phyloP scores from a whole-genome alignment of 768 basidiomycete genomes.

The Rubroboletus satanas region DNA sequence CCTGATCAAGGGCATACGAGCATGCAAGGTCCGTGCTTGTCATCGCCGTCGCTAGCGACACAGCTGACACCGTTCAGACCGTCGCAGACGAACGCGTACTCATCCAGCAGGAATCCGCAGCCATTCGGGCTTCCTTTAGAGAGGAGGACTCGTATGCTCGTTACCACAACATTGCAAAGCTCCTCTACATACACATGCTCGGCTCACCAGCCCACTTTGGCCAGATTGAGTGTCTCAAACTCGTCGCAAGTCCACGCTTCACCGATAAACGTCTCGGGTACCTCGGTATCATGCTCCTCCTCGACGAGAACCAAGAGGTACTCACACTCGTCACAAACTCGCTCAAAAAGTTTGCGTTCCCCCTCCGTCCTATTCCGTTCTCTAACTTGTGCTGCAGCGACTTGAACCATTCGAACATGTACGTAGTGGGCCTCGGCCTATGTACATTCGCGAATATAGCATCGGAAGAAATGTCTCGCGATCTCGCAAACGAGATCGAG shows the following conservation, averaged over 20 bases:
- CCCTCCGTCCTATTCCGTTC: not conserved
- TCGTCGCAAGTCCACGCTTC: constrained; percentile 93
- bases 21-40: constrained; percentile 74
- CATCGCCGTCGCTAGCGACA: constrained; percentile 14
- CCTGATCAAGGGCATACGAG: constrained; percentile 95
- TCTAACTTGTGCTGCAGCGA: constrained; percentile 54
- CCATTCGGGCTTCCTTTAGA: constrained; percentile 93
- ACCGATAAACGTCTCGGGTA: constrained; percentile 96
- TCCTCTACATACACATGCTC: constrained; percentile 98
- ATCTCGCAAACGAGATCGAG: constrained; percentile 96
- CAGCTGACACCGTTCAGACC: constrained; percentile 53
- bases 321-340: constrained; percentile 97
- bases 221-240: constrained; percentile 95
- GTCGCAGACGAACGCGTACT: constrained; percentile 96
- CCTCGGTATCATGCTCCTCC: constrained; percentile 92
- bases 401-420: constrained; percentile 99
- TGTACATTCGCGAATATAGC: constrained; percentile 99
- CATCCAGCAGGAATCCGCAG: constrained; percentile 96
- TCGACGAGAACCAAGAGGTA: constrained; percentile 98
- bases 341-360: constrained; percentile 76
- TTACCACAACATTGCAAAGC: constrained; percentile 96
- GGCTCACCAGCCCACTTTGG: constrained; percentile 99
- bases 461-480: constrained; percentile 98
- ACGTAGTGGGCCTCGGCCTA: constrained; percentile 92
- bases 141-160: constrained; percentile 95